Base-by-base conservation (phyloP, 2,329 filamentous ascomycete genomes). In the Ambrosiella xylebori region DNA sequence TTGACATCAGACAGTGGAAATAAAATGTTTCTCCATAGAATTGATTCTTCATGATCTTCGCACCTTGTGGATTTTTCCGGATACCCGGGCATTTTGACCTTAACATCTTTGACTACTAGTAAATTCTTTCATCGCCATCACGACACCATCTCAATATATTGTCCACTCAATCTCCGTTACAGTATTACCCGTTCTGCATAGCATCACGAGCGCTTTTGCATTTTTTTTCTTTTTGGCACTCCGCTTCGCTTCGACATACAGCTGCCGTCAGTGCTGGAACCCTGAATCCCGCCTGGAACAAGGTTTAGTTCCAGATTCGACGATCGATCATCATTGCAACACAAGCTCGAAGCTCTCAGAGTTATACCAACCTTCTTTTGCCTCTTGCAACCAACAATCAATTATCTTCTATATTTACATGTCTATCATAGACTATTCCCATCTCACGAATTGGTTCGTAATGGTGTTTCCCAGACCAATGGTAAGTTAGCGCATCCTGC, bases 391-490 rank as follows among this genome's bases (percentile, higher is more conserved):
- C 44, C n/a, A 8, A 47, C n/a, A 47, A n/a, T 47, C 2, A 17
- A 19, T 5, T 17, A 15, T 2, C 44, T n/a, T 13, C 11, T 17
- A 35, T 7, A 4, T 35, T 19, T n/a, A 52, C 36, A 7, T 17
- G 37, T 37, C 13, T 8, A 17, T n/a, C 13, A 38, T 13, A 11
- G n/a, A 36, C 27, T 51, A 35, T 51, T 51, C 17, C 27, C 7
- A 47, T 47, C 7, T 45, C 15, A 55, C 15, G 8, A 17, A 50
- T 35, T 57, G 27, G 13, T 15, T 17, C 37, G 12, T 17, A 13
- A 57, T 35, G 36, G 15, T 51, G 45, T 39, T 57, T 57, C 27
- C 44, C n/a, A 57, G 15, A 50, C 44, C 44, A 50, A 9, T 57
- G 36, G 55, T 57, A 13, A 50, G 55, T n/a, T 50, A 51, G 37